Evolutionary conservation across 1,284 basidiomycete species (phyloP).

Genomic region (Fomes fomentarius): DNA sequence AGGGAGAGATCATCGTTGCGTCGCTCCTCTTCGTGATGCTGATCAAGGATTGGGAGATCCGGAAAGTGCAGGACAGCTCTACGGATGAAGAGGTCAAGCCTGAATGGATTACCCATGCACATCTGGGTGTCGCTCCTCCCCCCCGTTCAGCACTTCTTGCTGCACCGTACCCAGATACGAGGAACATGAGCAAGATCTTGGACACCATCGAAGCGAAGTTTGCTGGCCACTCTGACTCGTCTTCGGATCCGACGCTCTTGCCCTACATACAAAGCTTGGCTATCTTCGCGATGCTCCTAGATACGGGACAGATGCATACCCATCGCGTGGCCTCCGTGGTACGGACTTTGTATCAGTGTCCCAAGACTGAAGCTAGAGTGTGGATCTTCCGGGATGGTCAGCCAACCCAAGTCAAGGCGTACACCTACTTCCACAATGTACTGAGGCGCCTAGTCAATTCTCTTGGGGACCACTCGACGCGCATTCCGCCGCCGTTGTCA

Average conservation of each 20-base stretch:
- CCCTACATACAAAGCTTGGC: slow-evolving; percentile 58
- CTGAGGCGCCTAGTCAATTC: slow-evolving; percentile 48
- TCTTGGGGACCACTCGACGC: slow-evolving; percentile 13
- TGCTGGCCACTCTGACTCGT: slow-evolving; percentile 14
- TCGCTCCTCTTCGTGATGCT: slow-evolving; percentile 68
- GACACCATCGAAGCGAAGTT: slow-evolving; percentile 17
- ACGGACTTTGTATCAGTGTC: slow-evolving; percentile 51
- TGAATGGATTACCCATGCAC: slow-evolving; percentile 7
- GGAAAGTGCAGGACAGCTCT: slow-evolving; percentile 12
- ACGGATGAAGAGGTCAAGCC: background rate
- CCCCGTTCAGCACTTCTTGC: background rate
- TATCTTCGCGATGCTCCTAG: slow-evolving; percentile 55
- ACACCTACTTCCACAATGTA: slow-evolving; percentile 60
- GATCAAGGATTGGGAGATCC: slow-evolving; percentile 63
- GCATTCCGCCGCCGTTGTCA: slow-evolving; percentile 39
- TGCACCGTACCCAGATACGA: slow-evolving; percentile 18
- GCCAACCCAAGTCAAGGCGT: slow-evolving; percentile 44
- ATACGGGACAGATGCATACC: slow-evolving; percentile 50
- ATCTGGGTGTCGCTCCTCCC: slow-evolving; percentile 5
- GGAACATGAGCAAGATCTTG: slow-evolving; percentile 22
- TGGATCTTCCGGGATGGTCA: slow-evolving; percentile 42
- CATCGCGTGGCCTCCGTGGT: slow-evolving; percentile 48
- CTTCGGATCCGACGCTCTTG: slow-evolving; percentile 21
- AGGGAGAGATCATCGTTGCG: slow-evolving; percentile 76
- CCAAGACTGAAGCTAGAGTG: slow-evolving; percentile 46